Evolutionary conservation across 1,284 basidiomycete genomes (phyloP), one percentile per base, ranked within the genome.

Genomic region (Fomitopsis pinicola): DNA sequence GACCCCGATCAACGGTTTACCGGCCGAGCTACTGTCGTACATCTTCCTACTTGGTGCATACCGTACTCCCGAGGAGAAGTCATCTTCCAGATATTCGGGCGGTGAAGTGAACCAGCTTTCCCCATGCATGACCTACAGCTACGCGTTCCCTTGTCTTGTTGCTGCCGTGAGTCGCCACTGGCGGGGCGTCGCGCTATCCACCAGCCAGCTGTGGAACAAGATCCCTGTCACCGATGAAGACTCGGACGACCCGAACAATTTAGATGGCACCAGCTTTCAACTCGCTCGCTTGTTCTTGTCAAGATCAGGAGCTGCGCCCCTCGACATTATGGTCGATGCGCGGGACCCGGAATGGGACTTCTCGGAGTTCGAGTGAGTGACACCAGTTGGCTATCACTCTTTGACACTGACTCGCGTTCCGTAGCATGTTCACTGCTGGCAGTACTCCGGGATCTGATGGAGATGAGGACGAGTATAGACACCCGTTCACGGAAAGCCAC

Each of bases 251-350:
- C 53, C 64, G 58, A 42, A 54, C 40, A 57, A 28, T 45, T 50
- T 60, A 59, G 58, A 65, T 59, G 40, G 42, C 19, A 57, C 15
- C 33, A 57, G 63, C 64, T 66, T 72, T 72, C 5, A 67, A 64
- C 22, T 72, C 73, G 63, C 69, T 81, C 58, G 44, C 5, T 36
- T 67, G 12, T 81, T 77, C 66, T 71, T 84, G 33, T 62, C 72
- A 40, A 75, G 77, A 40, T 84, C 81, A 9, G 71, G 75, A n/a
- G 76, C 74, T 42, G 76, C 75, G 62, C 77, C 82, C 0, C 67
- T 85, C n/a, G 78, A 82, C 59, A 80, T 85, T 60, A 75, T 81
- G 45, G 79, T 86, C 57, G 80, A 86, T 64, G 83, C 77, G 53
- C 76, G 82, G 62, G 83, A 85, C 69, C 75, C 75, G 4, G 76